Evolutionary conservation across 1,139 yeast species (phyloP), one percentile per base, ranked within the genome.

Genomic region (Candida sanyaensis): DNA sequence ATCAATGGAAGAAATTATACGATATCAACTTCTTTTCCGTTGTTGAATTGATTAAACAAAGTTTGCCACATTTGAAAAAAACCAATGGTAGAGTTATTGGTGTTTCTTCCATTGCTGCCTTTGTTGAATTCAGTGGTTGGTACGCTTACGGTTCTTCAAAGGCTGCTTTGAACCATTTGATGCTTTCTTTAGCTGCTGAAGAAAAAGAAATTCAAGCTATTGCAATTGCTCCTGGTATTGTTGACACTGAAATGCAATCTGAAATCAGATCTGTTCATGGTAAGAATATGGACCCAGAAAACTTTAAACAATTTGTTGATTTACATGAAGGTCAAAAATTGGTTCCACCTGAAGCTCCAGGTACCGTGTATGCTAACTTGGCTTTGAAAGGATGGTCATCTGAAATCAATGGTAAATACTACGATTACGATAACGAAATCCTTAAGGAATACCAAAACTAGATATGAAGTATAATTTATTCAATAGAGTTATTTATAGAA

Each of bases 181-280:
- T 88, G 7, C 63, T 70, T 42, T 80, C 89, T 7, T 65, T 92
- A 23, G 85, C 89, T 1, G 73, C 68, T 5, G 96, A 89, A 57
- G 92, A 88, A 61, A 66, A 73, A 2, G 78, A 73, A 0, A 70
- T 91, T 21, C 70, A 72, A 42, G 74, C 88, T 3, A 69, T 89
- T 9, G 74, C 96, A 0, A 76, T 92, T 26, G 97, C 96, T 2
- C 98, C 98, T 0, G 98, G 98, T 4, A 96, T 89, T 1, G 97
- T 92, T 2, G 90, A 88, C 61, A 91, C 98, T 0, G 74, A 71
- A 21, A 92, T 92, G 97, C 98, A 92, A 68, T 62, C 59, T 10
- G 84, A 81, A 49, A 90, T 92, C 48, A 80, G 97, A 59, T 84
- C 80, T 23, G 61, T 59, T 50, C 78, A 79, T 57, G 81, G 82